Percentiles rank a stretch among this genome's conserved stretches.
Evolutionary conservation across 129 eudicot genomes (phyloP).

Genomic region (Centella asiatica): DNA sequence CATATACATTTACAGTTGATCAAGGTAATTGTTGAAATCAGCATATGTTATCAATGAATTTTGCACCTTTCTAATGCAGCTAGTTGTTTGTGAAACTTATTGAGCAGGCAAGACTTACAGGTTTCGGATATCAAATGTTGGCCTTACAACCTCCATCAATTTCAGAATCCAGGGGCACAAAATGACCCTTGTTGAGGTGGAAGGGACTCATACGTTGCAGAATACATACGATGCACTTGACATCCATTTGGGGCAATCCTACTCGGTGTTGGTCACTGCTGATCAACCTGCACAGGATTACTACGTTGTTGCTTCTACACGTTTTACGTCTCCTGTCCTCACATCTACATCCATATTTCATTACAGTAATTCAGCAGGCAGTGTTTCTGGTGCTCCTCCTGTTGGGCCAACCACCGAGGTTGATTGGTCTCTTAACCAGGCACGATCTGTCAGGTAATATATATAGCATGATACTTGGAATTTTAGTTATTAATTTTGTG

Average conservation of each 20-base stretch:
- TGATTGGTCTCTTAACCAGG: conserved; percentile 75
- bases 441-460: conserved; percentile 65
- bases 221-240: conserved; percentile 54
- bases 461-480: too few relatives aligned
- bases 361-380: conserved; percentile 45
- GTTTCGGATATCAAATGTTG: conserved; percentile 60
- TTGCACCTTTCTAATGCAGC: background rate
- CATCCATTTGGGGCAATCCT: conserved; percentile 57
- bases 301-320: conserved; percentile 50
- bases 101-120: conserved; percentile 52
- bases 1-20: conserved; percentile 48
- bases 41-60: background rate
- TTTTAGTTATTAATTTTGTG: too few relatives aligned
- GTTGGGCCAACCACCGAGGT: conserved; percentile 47
- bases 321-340: conserved; percentile 56
- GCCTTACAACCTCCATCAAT: conserved; percentile 51
- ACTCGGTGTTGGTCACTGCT: conserved; percentile 46
- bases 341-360: conserved; percentile 53
- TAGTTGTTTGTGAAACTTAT: background rate
- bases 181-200: conserved; percentile 52
- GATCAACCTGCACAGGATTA: conserved; percentile 53
- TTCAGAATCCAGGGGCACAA: conserved; percentile 64
- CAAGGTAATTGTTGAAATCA: conserved; percentile 37
- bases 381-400: conserved; percentile 55
- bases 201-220: conserved; percentile 65